Base-by-base conservation (phyloP, 371 early-diverging fungal genomes). In the Lichtheimia corymbifera region DNA sequence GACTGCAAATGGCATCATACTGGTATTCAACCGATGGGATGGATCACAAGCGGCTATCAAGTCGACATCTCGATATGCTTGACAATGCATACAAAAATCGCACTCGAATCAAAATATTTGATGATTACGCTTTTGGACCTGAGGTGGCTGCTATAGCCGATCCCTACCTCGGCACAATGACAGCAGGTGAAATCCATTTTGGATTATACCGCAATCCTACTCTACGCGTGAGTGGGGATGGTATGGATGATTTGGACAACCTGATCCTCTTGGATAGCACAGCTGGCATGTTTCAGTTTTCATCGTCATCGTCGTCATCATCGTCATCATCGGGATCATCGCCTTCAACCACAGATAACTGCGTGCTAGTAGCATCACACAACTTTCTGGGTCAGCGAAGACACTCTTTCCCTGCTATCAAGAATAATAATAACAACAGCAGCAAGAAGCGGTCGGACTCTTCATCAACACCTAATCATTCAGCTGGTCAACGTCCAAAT, bases 171-270 rank as follows among this genome's bases (percentile, higher is more conserved):
- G 68, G 68, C 15, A 67, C 68, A 13, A 67, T 67, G 68, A 67
- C 68, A 6, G 55, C 68, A 4, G 68, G 68, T 3, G 68, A 67
- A n/a, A 67, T 67, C 42, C 68, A 67, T 44, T 67, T 59, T n/a
- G 68, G 68, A 18, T 56, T 67, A 4, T 67, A 67, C 50, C 50
- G 68, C 20, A 40, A 63, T 11, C 68, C 68, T 25, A 56, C 64
- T 6, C 53, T 67, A 25, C 61, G 54, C 9, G 24, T 22, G 5
- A 17, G 30, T 24, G 50, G 59, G 11, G 59, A 59, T 20, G 50
- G 61, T 17, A 53, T 28, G 17, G 40, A 44, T 24, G 53, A 53
- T 40, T 12, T 61, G 22, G 53, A 61, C 25, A 61, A 53, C 13
- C 28, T 61, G 6, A 53, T 61, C 30, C 35, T 61, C 9, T 28